Evolutionary conservation across 192 early-diverging fungal species (phyloP).

Genomic region (Backusella australiensis): DNA sequence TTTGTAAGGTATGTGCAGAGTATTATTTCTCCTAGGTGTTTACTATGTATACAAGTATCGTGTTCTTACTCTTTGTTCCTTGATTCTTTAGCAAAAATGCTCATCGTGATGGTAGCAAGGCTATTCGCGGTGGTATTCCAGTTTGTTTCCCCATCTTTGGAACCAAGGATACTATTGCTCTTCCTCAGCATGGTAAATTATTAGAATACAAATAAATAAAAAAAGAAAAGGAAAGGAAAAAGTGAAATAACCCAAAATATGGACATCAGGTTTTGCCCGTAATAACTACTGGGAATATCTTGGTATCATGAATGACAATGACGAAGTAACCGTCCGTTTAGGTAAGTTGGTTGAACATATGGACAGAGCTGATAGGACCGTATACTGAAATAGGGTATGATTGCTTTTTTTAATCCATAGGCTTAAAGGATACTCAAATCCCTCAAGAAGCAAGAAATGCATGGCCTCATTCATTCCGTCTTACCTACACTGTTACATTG

Average conservation of each 20-base stretch:
- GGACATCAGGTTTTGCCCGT: conserved; percentile 44
- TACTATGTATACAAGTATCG: background rate
- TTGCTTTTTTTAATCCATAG: conserved; percentile 24
- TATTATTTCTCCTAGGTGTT: background rate
- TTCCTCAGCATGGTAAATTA: conserved; percentile 69
- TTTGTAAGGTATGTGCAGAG: conserved; percentile 67
- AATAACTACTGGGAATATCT: conserved; percentile 56
- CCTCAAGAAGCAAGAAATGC: conserved; percentile 47
- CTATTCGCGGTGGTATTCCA: conserved; percentile 86
- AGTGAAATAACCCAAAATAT: background rate
- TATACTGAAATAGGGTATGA: background rate
- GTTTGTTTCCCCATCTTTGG: conserved; percentile 86
- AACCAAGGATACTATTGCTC: conserved; percentile 44
- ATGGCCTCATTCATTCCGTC: conserved; percentile 75
- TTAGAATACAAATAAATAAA: background rate
- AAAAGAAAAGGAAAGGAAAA: background rate
- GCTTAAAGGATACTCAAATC: conserved; percentile 54
- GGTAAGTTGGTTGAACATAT: conserved; percentile 26
- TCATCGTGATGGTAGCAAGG: conserved; percentile 84
- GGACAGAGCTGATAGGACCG: background rate
- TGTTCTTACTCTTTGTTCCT: background rate
- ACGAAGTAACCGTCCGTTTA: conserved; percentile 52
- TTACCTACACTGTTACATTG: conserved; percentile 81
- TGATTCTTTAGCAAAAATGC: conserved; percentile 60
- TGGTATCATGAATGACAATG: conserved; percentile 45